A percentile compares a stretch with the other conserved stretches of the same genome.
Conservation (phyloP, 345 rosid species). For the Reutealis trisperma region DNA sequence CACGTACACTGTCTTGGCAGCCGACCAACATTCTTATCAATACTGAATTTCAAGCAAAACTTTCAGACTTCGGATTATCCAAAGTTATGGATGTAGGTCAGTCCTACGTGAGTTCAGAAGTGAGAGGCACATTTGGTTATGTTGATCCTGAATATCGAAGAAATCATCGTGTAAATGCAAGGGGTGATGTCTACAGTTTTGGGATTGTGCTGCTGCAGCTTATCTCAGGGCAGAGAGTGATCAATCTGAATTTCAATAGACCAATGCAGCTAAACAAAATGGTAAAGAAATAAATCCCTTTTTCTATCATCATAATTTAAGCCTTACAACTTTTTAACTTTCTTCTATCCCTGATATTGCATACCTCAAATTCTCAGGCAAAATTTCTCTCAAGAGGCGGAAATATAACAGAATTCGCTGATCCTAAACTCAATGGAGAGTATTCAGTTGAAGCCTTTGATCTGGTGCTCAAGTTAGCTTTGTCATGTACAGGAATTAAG, state of each 20-base stretch:
- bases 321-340: not conserved
- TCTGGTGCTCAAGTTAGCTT: slow-evolving; percentile 44
- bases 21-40: slow-evolving; percentile 60
- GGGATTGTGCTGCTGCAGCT: slow-evolving; percentile 64
- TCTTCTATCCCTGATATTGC: not conserved
- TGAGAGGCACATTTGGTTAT: slow-evolving; percentile 65
- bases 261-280: slow-evolving; percentile 49
- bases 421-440: slow-evolving; percentile 53
- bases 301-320: not conserved
- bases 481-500: slow-evolving; percentile 56
- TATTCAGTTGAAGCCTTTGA: slow-evolving; percentile 49
- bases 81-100: slow-evolving; percentile 60
- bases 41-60: slow-evolving; percentile 54
- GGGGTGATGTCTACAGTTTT: slow-evolving; percentile 59
- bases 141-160: slow-evolving; percentile 60
- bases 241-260: slow-evolving; percentile 38
- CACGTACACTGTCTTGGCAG: slow-evolving; percentile 27
- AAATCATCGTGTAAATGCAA: slow-evolving; percentile 55
- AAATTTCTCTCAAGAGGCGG: slow-evolving; percentile 41
- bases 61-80: slow-evolving; percentile 58
- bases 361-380: slow-evolving; percentile 36
- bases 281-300: slow-evolving; percentile 28
- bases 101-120: slow-evolving; percentile 62
- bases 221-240: slow-evolving; percentile 56
- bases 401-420: slow-evolving; percentile 45